Evolutionary conservation across 1,139 yeast species (phyloP).

Genomic region (Yamadazyma epiphylla): DNA sequence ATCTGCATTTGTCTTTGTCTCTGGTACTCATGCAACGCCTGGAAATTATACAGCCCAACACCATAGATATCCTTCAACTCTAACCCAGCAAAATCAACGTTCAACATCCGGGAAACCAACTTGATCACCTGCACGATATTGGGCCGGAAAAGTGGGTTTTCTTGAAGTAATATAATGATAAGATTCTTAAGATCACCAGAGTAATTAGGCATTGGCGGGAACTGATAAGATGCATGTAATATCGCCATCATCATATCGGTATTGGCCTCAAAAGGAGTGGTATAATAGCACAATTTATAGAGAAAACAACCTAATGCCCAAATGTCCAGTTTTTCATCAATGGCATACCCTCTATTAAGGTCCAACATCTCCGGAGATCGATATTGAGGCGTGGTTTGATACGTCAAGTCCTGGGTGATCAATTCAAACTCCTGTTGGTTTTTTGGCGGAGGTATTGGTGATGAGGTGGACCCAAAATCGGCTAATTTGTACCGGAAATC

Average conservation of each 20-base stretch:
- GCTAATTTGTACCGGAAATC: constrained; percentile 76
- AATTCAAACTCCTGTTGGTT: constrained; percentile 62
- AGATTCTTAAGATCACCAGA: constrained; percentile 66
- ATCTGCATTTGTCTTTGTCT: constrained; percentile 35
- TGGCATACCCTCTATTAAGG: constrained; percentile 75
- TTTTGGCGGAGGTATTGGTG: constrained; percentile 62
- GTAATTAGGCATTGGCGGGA: constrained; percentile 52
- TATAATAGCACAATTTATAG: constrained; percentile 88
- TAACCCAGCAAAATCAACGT: constrained; percentile 23
- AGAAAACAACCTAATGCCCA: constrained; percentile 96
- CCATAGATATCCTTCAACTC: constrained; percentile 37
- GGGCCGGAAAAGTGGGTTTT: constrained; percentile 79
- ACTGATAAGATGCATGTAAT: constrained; percentile 60
- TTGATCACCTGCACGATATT: constrained; percentile 68
- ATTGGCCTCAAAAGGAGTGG: constrained; percentile 83
- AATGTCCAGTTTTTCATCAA: constrained; percentile 90
- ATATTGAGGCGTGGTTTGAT: constrained; percentile 96
- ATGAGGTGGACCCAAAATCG: constrained; percentile 86
- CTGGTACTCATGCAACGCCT: constrained; percentile 44
- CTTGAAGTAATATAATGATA: constrained; percentile 75
- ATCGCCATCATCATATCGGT: constrained; percentile 79
- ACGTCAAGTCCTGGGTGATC: constrained; percentile 77
- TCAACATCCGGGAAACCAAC: constrained; percentile 31
- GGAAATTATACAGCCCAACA: constrained; percentile 40
- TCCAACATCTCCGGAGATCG: constrained; percentile 97